A percentile compares a stretch with the other conserved stretches of the same genome.
Evolutionary conservation across 1,284 basidiomycete genomes (phyloP).

Genomic region (Boletus albobrunnescens): DNA sequence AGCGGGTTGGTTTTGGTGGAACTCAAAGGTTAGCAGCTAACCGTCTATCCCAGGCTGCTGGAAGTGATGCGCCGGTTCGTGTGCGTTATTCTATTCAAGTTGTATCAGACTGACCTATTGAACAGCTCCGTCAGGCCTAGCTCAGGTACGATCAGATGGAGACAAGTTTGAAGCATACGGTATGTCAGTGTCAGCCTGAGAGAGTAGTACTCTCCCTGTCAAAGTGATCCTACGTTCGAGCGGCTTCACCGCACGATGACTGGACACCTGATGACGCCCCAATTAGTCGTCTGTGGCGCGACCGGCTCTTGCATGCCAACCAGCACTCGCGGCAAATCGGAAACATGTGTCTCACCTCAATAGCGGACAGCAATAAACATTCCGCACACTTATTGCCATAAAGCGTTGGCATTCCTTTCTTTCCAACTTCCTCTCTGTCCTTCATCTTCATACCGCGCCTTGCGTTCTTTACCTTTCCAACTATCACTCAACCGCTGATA

Average conservation of each 20-base stretch:
- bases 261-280: too few species aligned
- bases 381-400: neutral
- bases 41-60: too few species aligned
- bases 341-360: neutral
- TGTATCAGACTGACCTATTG: too few species aligned
- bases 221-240: too few species aligned
- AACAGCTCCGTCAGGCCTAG: too few species aligned
- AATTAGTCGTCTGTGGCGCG: neutral
- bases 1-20: too few species aligned
- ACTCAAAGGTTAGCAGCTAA: too few species aligned
- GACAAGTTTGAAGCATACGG: neutral
- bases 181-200: neutral
- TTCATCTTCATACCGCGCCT: neutral
- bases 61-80: too few species aligned
- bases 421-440: neutral
- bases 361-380: neutral
- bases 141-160: neutral
- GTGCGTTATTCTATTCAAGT: too few species aligned
- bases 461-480: neutral
- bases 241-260: neutral
- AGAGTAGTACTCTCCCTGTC: too few species aligned
- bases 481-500: neutral
- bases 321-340: neutral
- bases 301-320: too few species aligned
- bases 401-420: constrained; percentile 1